Base-by-base conservation (phyloP, 1,139 yeast species). In the Kodamaea fungicola region DNA sequence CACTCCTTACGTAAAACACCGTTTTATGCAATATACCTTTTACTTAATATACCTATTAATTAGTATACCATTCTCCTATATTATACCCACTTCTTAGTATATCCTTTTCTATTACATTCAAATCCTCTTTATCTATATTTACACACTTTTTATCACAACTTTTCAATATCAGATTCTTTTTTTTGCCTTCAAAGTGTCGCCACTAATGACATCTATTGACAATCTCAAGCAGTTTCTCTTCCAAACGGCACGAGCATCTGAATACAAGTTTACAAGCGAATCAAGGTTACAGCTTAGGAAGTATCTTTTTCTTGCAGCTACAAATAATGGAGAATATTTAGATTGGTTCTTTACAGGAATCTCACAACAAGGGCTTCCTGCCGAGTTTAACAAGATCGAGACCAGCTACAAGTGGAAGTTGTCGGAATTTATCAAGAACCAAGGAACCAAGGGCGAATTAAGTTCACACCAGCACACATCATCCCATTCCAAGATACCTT, bases 401-500 rank as follows among this genome's bases (percentile, higher is more conserved):
- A 47, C 52, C 32, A 64, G 71, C n/a, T 57, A 62, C 37, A 56
- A 61, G 26, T 67, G 73, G 72, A 59, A 55, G 45, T 57, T 61
- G 37, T 40, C 59, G 26, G 54, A 59, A 24, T 63, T 65, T 46
- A 57, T 65, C 50, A 56, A 59, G 40, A 58, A 53, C 28, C 49
- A 55, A 6, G 49, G 47, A 22, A 50, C 50, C 31, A 49, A 54
- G 22, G 48, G 57, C n/a, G 53, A 52, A 8, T 28, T 27, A n/a
- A 12, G 4, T 3, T 12, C 32, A 2, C 35, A 33, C 37, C 64
- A 61, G 42, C 68, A 67, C 35, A 76, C 75, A 3, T 31, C 32
- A 19, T 64, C 65, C 31, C 95, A 87, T 52, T 74, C 78, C 9
- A 76, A 80, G 28, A 69, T 84, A 57, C 85, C 95, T 0, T 88